Conservation (phyloP, 2,329 filamentous ascomycete species). For the Orbilia blumenaviensis region DNA sequence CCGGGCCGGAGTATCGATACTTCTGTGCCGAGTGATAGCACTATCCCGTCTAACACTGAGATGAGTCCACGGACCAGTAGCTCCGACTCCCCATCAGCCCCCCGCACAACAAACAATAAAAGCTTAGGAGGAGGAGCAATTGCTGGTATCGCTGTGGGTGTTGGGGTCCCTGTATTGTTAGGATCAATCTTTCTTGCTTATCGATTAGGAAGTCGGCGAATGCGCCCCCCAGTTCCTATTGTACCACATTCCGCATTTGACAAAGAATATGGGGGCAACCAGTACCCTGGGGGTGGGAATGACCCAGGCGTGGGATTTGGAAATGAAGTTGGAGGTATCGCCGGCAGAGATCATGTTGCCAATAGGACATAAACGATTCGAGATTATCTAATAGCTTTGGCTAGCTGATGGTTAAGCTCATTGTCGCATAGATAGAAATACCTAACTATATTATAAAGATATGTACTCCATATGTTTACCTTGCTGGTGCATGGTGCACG, state of each 20-base stretch:
- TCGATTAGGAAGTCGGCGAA: not conserved
- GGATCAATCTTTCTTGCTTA: not conserved
- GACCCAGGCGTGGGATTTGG: constrained; percentile 1
- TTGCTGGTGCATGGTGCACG: no score
- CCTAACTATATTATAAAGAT: no score
- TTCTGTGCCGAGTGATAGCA: no score
- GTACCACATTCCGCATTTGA: not conserved
- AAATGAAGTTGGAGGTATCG: constrained; percentile 1
- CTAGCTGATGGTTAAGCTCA: not conserved
- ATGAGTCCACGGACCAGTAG: not conserved
- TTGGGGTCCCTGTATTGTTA: not conserved
- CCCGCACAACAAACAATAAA: not conserved
- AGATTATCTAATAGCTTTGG: not conserved
- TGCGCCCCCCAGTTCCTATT: not conserved
- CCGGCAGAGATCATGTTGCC: not conserved
- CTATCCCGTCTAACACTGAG: not conserved
- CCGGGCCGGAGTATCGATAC: not conserved
- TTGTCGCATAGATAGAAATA: not conserved
- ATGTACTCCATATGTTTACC: no score
- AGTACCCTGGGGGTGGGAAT: not conserved
- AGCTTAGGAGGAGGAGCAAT: not conserved
- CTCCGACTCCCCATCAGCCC: not conserved
- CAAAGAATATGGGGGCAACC: not conserved
- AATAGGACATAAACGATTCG: not conserved
- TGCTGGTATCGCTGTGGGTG: not conserved